Percentiles rank a stretch among this genome's conserved stretches.
phyloP scores from a whole-genome alignment of 768 basidiomycete genomes.

The Lentinula boryana region DNA sequence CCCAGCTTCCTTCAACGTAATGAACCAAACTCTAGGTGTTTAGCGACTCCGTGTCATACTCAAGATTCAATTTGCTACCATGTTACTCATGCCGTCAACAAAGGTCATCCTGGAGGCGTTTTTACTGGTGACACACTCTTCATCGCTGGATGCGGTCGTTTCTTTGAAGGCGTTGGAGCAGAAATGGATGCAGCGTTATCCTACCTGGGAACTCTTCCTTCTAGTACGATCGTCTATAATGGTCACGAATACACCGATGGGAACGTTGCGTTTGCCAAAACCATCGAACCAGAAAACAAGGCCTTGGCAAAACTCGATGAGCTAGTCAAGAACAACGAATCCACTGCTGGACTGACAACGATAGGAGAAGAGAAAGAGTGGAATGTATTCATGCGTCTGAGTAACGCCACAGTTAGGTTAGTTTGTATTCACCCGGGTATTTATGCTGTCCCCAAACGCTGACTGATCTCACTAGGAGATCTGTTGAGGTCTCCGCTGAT shows the following conservation, averaged over 20 bases:
- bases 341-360: constrained; percentile 78
- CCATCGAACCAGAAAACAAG: constrained; percentile 53
- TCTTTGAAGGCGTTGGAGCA: constrained; percentile 81
- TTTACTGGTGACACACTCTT: constrained; percentile 97
- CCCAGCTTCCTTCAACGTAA: not conserved
- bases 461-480: constrained; percentile 35
- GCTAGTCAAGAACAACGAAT: constrained; percentile 49
- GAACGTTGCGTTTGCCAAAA: constrained; percentile 65
- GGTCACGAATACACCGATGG: constrained; percentile 90
- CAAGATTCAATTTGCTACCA: constrained; percentile 95
- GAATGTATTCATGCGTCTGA: constrained; percentile 92
- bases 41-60: constrained; percentile 91
- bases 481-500: constrained; percentile 31
- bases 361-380: constrained; percentile 91
- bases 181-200: constrained; percentile 77
- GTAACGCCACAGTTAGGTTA: constrained; percentile 57
- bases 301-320: constrained; percentile 54
- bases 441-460: not conserved
- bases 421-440: constrained; percentile 15
- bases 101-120: constrained; percentile 62
- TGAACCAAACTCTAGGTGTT: constrained; percentile 41
- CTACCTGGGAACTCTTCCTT: constrained; percentile 70
- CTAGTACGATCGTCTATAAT: constrained; percentile 75
- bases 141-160: constrained; percentile 83
- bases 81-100: constrained; percentile 46